Evolutionary conservation across 2,329 filamentous ascomycete species (phyloP), one percentile per base, ranked within the genome.

Genomic region (Aureobasidium musti): DNA sequence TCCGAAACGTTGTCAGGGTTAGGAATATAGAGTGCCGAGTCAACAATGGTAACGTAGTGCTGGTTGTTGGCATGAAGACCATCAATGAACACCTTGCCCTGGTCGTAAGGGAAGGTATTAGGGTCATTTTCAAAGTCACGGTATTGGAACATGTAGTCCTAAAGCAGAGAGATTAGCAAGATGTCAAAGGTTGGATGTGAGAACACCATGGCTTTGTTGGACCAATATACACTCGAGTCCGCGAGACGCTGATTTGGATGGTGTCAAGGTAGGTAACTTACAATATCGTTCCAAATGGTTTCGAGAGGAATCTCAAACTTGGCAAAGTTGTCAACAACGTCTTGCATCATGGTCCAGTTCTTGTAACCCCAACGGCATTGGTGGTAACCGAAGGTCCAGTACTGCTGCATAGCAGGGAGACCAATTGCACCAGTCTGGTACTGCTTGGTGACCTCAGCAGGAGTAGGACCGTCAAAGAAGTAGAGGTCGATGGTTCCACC

Each of bases 301-400:
- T 86, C 83, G 1, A 87, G 76, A 0, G 85, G 86, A 65, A 88
- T 87, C 35, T 81, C 77, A 67, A 85, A 86, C 23, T 78, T 79
- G 67, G 79, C 80, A 74, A 83, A 85, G 61, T 80, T 82, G 56
- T 83, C 77, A 37, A 85, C 79, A 13, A 86, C 81, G 69, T 84
- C 84, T 69, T 89, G 83, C 3, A 91, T 73, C 33, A 86, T 82
- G 1, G 85, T 84, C 86, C 89, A 92, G 72, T 91, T 91, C 45
- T 83, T 79, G 47, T 69, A 70, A 2, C 91, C 91, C 87, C 91
- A 95, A 67, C 90, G 84, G 72, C 91, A 94, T 74, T 96, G 91
- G 70, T 96, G 91, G 74, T 84, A 94, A 0, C 92, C 92, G 68
- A 96, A 86, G 0, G 88, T 87, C 82, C 87, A 94, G 78, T 95